Evolutionary conservation across 148 eudicot species (phyloP).

Genomic region (Beta vulgaris): DNA sequence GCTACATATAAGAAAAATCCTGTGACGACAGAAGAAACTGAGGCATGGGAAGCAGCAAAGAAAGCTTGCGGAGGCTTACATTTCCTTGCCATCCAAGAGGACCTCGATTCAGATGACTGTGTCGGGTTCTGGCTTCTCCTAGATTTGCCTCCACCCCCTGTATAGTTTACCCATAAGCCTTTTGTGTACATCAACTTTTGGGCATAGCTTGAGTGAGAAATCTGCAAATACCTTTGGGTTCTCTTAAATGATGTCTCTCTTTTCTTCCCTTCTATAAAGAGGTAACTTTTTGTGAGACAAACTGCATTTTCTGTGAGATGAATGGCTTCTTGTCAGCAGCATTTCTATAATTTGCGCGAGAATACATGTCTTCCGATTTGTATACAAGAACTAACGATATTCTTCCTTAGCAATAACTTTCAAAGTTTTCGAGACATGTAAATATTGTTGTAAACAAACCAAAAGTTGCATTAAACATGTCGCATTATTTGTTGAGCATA

Average conservation of each 20-base stretch:
- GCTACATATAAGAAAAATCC: conserved; percentile 78
- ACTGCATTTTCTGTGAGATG: too few species aligned
- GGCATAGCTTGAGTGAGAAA: neutral
- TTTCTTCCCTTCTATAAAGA: neutral
- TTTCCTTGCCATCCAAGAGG: conserved; percentile 87
- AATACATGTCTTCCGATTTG: too few species aligned
- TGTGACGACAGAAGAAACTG: conserved; percentile 69
- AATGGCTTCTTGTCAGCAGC: too few species aligned
- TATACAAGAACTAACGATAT: too few species aligned
- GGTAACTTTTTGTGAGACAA: neutral
- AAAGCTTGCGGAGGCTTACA: conserved; percentile 83
- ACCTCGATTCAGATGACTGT: conserved; percentile 85
- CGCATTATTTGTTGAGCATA: neutral
- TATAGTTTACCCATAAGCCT: conserved; percentile 33
- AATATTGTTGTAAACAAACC: too few species aligned
- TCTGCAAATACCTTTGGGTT: neutral
- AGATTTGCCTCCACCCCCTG: conserved; percentile 93
- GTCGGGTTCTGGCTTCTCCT: conserved; percentile 93
- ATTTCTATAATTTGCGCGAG: too few species aligned
- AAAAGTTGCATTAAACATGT: neutral
- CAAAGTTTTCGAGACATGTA: too few species aligned
- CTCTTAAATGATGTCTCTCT: neutral
- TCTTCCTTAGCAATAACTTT: too few species aligned
- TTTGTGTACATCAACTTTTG: neutral
- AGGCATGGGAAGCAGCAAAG: conserved; percentile 96